phyloP scores from a whole-genome alignment of 139 green algal genomes.

The Coelastrella sp. region DNA sequence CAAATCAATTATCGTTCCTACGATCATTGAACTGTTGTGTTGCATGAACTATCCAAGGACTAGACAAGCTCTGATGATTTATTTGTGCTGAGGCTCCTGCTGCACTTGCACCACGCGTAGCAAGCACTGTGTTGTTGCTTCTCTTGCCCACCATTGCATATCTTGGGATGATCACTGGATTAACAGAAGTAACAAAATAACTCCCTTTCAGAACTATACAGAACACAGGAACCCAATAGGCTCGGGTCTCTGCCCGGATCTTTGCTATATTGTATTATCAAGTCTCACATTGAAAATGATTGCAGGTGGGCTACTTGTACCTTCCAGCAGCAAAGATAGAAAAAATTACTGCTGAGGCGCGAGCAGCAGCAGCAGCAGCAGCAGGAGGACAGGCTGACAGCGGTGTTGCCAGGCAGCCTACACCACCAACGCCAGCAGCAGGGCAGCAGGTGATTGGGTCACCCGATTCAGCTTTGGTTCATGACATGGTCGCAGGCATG shows the following conservation, averaged over 20 bases:
- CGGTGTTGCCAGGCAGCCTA: too few relatives aligned
- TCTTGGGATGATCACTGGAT: too few relatives aligned
- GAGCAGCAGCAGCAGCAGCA: not conserved
- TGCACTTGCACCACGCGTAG: too few relatives aligned
- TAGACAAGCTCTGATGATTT: too few relatives aligned
- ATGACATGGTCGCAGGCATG: not conserved
- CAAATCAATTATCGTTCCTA: too few relatives aligned
- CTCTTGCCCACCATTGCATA: too few relatives aligned
- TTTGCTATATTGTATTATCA: not conserved
- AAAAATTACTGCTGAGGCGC: not conserved
- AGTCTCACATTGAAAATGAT: not conserved
- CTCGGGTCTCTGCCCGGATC: not conserved
- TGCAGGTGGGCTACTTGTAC: conserved; percentile 21
- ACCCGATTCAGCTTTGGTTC: not conserved
- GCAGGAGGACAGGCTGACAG: not conserved
- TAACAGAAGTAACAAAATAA: too few relatives aligned
- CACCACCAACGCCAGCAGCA: not conserved
- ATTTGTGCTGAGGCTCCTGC: too few relatives aligned
- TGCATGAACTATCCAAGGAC: too few relatives aligned
- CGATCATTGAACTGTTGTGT: too few relatives aligned
- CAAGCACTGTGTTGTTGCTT: too few relatives aligned
- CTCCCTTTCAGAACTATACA: too few relatives aligned
- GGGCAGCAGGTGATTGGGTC: not conserved
- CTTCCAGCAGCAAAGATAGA: not conserved
- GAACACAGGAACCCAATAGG: not conserved